Conservation (phyloP, 208 protist species). For the Leishmania gerbilli region DNA sequence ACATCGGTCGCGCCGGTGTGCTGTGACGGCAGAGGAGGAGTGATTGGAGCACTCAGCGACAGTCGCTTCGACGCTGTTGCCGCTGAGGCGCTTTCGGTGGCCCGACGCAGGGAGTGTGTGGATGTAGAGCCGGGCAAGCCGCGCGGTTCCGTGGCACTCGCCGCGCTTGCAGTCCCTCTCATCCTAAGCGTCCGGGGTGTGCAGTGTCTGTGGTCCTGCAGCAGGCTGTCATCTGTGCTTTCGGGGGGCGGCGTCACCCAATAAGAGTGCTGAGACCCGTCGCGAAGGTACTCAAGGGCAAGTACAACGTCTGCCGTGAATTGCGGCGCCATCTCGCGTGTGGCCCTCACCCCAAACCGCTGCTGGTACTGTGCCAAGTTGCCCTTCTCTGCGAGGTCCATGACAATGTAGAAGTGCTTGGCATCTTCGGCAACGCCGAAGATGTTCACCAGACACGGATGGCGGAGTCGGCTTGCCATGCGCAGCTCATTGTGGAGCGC, state of each 20-base stretch:
- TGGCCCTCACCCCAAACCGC: conserved; percentile 50
- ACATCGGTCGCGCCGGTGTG: neutral
- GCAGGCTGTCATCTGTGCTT: neutral
- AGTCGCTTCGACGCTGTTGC: neutral
- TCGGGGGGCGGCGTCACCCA: conserved; percentile 27
- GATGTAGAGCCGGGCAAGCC: neutral
- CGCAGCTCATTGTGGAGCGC: conserved; percentile 72
- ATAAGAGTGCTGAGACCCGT: conserved; percentile 71
- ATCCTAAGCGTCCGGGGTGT: neutral
- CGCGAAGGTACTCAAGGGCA: conserved; percentile 72
- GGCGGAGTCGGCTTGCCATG: conserved; percentile 58
- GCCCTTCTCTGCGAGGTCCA: conserved; percentile 81
- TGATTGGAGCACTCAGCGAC: neutral
- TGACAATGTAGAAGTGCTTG: conserved; percentile 64
- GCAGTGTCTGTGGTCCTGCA: neutral
- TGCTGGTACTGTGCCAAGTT: conserved; percentile 65
- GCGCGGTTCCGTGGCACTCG: neutral
- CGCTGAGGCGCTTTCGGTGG: neutral
- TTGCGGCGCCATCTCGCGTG: conserved; percentile 61
- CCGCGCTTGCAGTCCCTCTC: neutral
- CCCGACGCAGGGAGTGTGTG: neutral
- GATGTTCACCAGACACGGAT: conserved; percentile 71
- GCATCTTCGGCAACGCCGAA: conserved; percentile 67
- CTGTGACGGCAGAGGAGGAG: neutral
- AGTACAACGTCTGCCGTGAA: conserved; percentile 83